Evolutionary conservation across 352 stramenopile species (phyloP), one percentile per base, ranked within the genome.

Genomic region (Bremia lactucae): DNA sequence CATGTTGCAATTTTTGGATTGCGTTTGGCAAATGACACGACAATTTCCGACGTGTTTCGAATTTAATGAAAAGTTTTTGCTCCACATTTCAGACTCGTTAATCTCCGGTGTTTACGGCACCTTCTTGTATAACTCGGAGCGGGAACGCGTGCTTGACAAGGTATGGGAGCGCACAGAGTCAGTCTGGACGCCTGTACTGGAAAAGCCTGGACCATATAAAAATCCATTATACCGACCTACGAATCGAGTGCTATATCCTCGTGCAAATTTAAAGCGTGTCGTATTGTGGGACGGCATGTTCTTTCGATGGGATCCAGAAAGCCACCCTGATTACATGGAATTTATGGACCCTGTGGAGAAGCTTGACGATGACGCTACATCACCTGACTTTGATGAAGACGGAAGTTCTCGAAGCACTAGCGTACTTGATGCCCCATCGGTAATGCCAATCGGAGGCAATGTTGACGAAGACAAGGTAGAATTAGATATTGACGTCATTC

Each of bases 11-110:
- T 93, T 91, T 40, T 49, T 93, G 25, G 81, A 93, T 38, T 87
- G 71, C 6, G 81, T 93, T 24, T 91, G 74, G 73, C 81, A 93
- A 42, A 87, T 93, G 78, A 86, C 76, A 28, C 74, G 71, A 3
- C 81, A 93, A 42, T 93, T 91, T 51, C 78, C 81, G n/a, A 87
- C 74, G 18, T 78, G 68, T 22, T 93, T 93, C 48, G 79, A 93
- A 59, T 93, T 93, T 44, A 91, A 93, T 55, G 77, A 90, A 53
- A 79, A 81, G 47, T 87, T 93, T 44, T 42, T 93, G 28, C 46
- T 90, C 13, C 72, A 87, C 36, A 73, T 91, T 23, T 65, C 73
- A 14, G 81, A 91, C 39, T 68, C 74, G n/a, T 53, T 87, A 18
- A 82, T 85, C 26, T 89, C 80, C 1, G 75, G 75, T 13, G 36